Base-by-base conservation (phyloP, 495 filamentous ascomycete species). In the Cladorrhinum samala region DNA sequence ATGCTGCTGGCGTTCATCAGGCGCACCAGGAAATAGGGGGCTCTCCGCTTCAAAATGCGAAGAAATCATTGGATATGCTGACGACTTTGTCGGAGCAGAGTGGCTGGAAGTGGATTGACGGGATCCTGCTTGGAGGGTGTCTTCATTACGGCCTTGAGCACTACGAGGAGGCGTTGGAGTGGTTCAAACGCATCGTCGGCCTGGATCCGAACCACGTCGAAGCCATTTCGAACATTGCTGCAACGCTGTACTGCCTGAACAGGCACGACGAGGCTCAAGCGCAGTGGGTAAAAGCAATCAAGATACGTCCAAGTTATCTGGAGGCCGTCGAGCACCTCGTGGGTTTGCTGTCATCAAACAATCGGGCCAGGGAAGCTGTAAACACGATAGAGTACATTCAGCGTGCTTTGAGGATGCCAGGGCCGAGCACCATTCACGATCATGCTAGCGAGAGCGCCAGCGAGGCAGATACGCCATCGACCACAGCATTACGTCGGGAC, bases 271-370 rank as follows among this genome's bases (percentile, higher is more conserved):
- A 99, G 54, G 93, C 93, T 14, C 84, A 94, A 65, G 76, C 84
- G 49, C 78, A 94, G 65, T 99, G 93, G 94, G 68, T 85, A 46
- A 83, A 81, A 48, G 89, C 89, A 14, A 83, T 99, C 27, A 88
- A 83, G 58, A 72, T 87, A 40, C 83, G 89, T 3, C 93, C 93
- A 2, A 89, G 84, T 66, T 95, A 93, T 70, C 88, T 99, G 56
- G 93, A 99, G 73, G 94, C 93, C 13, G 91, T 94, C 14, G 93
- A 99, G 66, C 93, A 97, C 75, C 78, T 99, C 2, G 86, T 97
- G 24, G 89, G 91, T 5, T 73, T 99, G 25, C 68, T 96, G 19
- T 95, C 89, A 67, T 85, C 82, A 50, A 87, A 83, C 44, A 84
- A 93, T 49, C 80, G 92, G 53, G 87, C 83, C 24, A 84, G 80